Conservation (phyloP, 495 filamentous ascomycete species). For the Penicillium canariense region DNA sequence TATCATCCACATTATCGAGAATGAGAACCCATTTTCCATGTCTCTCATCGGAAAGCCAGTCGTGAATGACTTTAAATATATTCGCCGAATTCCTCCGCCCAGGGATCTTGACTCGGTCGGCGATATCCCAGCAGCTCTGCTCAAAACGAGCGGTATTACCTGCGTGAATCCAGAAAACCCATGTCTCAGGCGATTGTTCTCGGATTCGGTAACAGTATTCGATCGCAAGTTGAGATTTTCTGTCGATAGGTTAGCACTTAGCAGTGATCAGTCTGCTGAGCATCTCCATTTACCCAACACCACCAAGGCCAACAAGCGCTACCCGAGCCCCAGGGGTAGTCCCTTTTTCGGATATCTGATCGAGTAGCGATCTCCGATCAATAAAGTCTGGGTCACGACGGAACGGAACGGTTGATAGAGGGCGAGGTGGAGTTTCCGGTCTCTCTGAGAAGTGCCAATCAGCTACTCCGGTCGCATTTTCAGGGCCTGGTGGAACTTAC, state of each 20-base stretch:
- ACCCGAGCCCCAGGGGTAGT: conserved; percentile 21
- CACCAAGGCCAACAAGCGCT: conserved; percentile 32
- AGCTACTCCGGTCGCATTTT: no score
- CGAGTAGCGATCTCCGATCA: conserved; percentile 22
- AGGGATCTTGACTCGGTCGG: conserved; percentile 33
- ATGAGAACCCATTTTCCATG: conserved; percentile 15
- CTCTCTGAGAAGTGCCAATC: not conserved
- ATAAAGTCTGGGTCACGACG: conserved; percentile 36
- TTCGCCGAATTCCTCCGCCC: conserved; percentile 37
- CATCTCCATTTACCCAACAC: conserved; percentile 31
- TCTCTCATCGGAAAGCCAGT: conserved; percentile 37
- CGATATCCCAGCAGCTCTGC: conserved; percentile 40
- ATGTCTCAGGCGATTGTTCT: conserved; percentile 37
- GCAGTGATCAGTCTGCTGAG: not conserved
- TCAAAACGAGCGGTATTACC: conserved; percentile 38
- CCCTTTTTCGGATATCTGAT: conserved; percentile 26
- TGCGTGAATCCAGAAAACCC: conserved; percentile 52
- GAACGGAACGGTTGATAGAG: conserved; percentile 31
- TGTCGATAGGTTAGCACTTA: conserved; percentile 12
- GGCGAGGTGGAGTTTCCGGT: conserved; percentile 17
- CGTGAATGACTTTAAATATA: conserved; percentile 39
- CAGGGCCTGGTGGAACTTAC: no score
- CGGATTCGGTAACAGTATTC: conserved; percentile 37
- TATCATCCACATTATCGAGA: conserved; percentile 20
- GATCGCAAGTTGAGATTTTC: conserved; percentile 41